phyloP scores from a whole-genome alignment of 2,329 filamentous ascomycete genomes.

The Neofusicoccum kwambonambiense region DNA sequence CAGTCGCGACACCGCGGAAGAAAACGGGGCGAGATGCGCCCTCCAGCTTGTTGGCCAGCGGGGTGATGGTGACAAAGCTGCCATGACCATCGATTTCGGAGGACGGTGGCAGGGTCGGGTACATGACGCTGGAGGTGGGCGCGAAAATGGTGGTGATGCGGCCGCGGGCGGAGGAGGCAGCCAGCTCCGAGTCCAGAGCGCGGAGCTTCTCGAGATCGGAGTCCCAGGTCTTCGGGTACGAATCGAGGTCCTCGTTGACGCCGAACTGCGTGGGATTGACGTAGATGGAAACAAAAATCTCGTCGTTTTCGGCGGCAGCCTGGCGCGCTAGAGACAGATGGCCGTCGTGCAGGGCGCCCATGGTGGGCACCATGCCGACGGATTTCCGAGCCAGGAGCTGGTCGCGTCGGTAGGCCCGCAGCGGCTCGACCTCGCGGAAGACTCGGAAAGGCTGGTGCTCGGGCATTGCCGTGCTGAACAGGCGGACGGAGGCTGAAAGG shows the following conservation, averaged over 20 bases:
- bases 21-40: conserved; percentile 86
- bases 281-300: conserved; percentile 88
- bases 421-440: conserved; percentile 70
- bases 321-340: conserved; percentile 82
- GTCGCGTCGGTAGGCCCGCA: conserved; percentile 68
- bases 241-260: conserved; percentile 78
- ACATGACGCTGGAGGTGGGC: conserved; percentile 80
- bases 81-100: conserved; percentile 73
- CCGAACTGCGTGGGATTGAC: conserved; percentile 98
- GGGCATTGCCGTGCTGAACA: conserved; percentile 13
- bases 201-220: conserved; percentile 68
- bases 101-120: conserved; percentile 75
- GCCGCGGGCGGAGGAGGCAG: conserved; percentile 49
- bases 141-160: conserved; percentile 82
- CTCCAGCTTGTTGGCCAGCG: conserved; percentile 77
- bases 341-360: conserved; percentile 94
- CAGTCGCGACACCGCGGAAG: conserved; percentile 92
- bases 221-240: conserved; percentile 89
- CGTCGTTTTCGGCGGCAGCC: conserved; percentile 79
- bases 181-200: conserved; percentile 69
- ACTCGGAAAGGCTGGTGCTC: conserved; percentile 47
- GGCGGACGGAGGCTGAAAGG: conserved; percentile 17
- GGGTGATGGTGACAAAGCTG: conserved; percentile 88
- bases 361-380: conserved; percentile 89
- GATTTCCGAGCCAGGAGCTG: conserved; percentile 66